These are phyloP conservation scores for Dioscorea zingiberensis DNA, from an alignment of 106 monocot species.

Conservation along the genomic window DNA sequence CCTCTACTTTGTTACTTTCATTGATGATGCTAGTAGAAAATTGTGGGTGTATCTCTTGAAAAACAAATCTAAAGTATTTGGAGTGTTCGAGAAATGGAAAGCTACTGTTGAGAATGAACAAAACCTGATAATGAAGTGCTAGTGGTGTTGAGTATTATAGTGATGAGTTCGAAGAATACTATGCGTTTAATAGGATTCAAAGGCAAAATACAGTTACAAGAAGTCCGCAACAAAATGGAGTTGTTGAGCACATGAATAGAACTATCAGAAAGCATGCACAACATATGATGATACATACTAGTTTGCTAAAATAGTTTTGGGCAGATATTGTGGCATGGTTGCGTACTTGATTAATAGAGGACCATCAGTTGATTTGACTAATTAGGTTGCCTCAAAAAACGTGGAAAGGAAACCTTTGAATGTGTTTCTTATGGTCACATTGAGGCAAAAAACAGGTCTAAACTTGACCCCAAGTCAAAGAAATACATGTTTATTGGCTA, in stretches of 20 bases:
- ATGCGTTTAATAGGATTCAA: neutral
- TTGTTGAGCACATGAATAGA: neutral
- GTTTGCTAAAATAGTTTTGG: neutral
- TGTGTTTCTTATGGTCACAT: neutral
- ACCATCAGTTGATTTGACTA: neutral
- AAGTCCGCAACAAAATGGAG: neutral
- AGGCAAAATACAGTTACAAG: neutral
- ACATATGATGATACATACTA: neutral
- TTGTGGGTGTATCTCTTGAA: too few species aligned
- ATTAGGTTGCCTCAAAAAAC: neutral
- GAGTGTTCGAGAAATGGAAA: too few species aligned
- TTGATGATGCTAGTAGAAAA: too few species aligned
- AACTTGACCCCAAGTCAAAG: neutral
- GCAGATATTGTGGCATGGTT: neutral
- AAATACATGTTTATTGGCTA: neutral
- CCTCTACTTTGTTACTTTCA: too few species aligned
- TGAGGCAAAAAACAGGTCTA: neutral
- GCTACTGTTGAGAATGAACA: too few species aligned
- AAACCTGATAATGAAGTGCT: too few species aligned
- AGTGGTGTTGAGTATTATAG: neutral
- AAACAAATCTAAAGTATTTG: too few species aligned
- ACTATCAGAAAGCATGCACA: neutral
- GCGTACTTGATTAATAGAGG: neutral
- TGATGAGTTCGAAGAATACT: too few species aligned
- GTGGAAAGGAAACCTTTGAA: too few species aligned